Conservation (phyloP, 176 grass and related monocot genomes). For the Oropetium thomaeum region DNA sequence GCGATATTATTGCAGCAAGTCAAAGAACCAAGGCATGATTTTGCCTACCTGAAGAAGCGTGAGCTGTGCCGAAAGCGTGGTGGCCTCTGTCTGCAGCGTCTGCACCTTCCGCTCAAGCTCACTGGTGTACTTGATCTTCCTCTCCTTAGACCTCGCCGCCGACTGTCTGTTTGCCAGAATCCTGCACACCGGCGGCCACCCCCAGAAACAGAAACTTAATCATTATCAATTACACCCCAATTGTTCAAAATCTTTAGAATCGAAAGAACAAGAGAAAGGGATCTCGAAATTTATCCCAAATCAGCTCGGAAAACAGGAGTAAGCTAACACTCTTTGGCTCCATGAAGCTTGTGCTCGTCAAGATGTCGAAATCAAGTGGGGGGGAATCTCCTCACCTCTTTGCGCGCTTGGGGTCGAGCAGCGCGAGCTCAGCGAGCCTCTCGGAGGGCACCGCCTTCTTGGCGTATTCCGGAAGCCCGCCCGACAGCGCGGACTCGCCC, state of each 20-base stretch:
- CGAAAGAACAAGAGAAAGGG: background rate
- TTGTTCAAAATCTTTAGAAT: background rate
- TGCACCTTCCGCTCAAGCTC: constrained; percentile 98
- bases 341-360: background rate
- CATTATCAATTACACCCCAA: background rate
- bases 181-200: constrained; percentile 34
- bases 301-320: background rate
- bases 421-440: constrained; percentile 71
- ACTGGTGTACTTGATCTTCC: constrained; percentile 83
- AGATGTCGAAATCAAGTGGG: background rate
- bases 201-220: background rate
- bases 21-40: constrained; percentile 7
- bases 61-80: constrained; percentile 93
- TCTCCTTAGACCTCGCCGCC: constrained; percentile 91
- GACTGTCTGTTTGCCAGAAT: constrained; percentile 94
- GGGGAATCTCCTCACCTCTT: constrained; percentile 53
- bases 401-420: constrained; percentile 87
- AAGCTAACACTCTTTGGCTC: background rate
- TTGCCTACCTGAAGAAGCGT: constrained; percentile 84
- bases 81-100: constrained; percentile 96
- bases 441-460: constrained; percentile 88
- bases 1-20: background rate
- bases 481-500: constrained; percentile 56
- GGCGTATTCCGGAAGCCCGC: constrained; percentile 56
- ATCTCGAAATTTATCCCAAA: background rate